phyloP scores from a whole-genome alignment of 129 eudicot genomes.

The Cynara cardunculus region DNA sequence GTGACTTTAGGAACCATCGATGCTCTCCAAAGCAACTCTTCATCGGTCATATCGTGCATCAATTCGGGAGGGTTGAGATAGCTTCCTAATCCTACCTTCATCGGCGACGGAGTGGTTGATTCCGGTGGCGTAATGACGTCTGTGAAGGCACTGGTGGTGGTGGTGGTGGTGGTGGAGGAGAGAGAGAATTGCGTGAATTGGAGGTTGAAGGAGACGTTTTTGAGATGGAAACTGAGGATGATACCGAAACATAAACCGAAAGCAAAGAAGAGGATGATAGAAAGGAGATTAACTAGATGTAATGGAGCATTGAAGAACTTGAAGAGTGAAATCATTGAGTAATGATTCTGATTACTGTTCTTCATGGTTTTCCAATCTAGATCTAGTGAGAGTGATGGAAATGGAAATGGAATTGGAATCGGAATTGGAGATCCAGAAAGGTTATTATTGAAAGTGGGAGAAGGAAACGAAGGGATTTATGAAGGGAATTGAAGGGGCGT shows the following conservation, averaged over 20 bases:
- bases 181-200: slow-evolving; percentile 36
- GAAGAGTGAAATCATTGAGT: slow-evolving; percentile 2
- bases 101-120: slow-evolving; percentile 7
- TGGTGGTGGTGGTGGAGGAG: slow-evolving; percentile 14
- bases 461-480: slow-evolving; percentile 20
- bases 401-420: neutral
- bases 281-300: slow-evolving; percentile 41
- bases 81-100: slow-evolving; percentile 12
- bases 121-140: neutral
- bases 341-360: slow-evolving; percentile 28
- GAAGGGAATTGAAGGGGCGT: neutral
- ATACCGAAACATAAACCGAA: slow-evolving; percentile 58
- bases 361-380: slow-evolving; percentile 20
- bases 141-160: neutral
- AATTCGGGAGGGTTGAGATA: slow-evolving; percentile 23
- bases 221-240: slow-evolving; percentile 41
- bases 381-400: neutral
- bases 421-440: neutral
- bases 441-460: neutral
- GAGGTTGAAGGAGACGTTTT: slow-evolving; percentile 41
- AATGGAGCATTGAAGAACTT: slow-evolving; percentile 36
- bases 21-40: slow-evolving; percentile 65
- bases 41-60: slow-evolving; percentile 59
- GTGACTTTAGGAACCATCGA: slow-evolving; percentile 52
- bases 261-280: slow-evolving; percentile 43